A percentile compares a stretch with the other conserved stretches of the same genome.
Conservation (phyloP, 2,329 filamentous ascomycete species). For the Ophiocordyceps polyrhachis-furcata region DNA sequence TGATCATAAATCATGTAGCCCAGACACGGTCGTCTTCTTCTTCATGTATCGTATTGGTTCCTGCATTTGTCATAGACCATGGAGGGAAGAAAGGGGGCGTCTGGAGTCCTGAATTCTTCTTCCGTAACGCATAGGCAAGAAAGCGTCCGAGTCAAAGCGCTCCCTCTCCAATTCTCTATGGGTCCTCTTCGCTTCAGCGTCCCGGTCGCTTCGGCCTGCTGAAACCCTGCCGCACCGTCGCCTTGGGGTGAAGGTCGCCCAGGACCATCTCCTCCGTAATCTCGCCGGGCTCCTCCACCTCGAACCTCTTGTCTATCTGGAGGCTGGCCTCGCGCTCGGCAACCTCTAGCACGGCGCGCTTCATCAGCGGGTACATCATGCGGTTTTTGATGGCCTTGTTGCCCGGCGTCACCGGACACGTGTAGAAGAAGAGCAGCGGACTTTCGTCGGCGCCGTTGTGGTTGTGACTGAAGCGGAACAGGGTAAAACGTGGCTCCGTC, state of each 20-base stretch:
- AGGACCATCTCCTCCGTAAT: conserved; percentile 47
- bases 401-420: conserved; percentile 47
- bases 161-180: too few species aligned
- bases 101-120: background rate
- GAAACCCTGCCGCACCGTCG: conserved; percentile 49
- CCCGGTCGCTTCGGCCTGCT: conserved; percentile 66
- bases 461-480: conserved; percentile 49
- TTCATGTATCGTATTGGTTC: background rate
- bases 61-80: background rate
- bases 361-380: conserved; percentile 67
- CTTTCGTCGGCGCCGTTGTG: conserved; percentile 31
- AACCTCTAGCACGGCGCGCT: conserved; percentile 44
- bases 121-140: background rate
- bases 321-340: conserved; percentile 49
- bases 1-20: conserved; percentile 12
- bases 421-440: conserved; percentile 65
- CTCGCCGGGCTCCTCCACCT: conserved; percentile 49
- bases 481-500: conserved; percentile 57
- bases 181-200: conserved; percentile 20
- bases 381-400: conserved; percentile 60
- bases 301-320: conserved; percentile 50
- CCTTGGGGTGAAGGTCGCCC: conserved; percentile 49
- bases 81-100: background rate
- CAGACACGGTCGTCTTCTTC: background rate
- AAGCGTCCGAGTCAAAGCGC: too few species aligned